phyloP scores from a whole-genome alignment of 371 early-diverging fungal genomes.

The Quaeritorhiza haematococci region DNA sequence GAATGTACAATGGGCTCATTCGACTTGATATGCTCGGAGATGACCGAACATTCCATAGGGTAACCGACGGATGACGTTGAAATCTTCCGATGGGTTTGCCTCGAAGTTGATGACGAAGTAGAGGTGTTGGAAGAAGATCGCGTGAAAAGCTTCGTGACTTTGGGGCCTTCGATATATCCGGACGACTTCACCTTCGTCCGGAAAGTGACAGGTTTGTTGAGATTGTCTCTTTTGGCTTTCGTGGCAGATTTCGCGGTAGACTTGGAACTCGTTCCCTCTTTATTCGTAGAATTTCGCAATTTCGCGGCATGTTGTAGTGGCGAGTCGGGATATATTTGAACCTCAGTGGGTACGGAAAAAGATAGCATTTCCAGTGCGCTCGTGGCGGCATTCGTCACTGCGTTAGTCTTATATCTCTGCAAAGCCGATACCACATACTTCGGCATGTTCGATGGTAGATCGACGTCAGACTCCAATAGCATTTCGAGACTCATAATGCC shows the following conservation, averaged over 20 bases:
- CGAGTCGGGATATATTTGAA: background rate
- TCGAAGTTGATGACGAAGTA: too few species aligned
- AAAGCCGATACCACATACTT: slow-evolving; percentile 6
- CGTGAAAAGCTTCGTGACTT: slow-evolving; percentile 4
- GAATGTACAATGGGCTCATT: slow-evolving; percentile 4
- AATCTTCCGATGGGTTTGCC: background rate
- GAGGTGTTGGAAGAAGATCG: background rate
- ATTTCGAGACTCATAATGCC: slow-evolving; percentile 8
- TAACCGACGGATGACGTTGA: too few species aligned
- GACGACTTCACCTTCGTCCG: slow-evolving; percentile 21
- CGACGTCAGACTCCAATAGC: background rate
- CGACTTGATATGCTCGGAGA: background rate
- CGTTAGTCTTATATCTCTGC: background rate
- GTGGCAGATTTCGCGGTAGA: background rate
- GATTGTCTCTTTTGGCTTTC: background rate
- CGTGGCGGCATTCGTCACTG: background rate
- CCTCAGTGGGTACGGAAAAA: background rate
- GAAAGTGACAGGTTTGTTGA: slow-evolving; percentile 26
- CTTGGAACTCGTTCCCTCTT: background rate
- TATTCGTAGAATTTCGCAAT: too few species aligned
- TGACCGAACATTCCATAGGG: background rate
- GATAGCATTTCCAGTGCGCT: background rate
- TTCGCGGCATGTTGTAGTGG: too few species aligned
- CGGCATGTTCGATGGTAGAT: slow-evolving; percentile 1
- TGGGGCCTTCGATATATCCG: slow-evolving; percentile 18